These are phyloP conservation scores for Umbelopsis sp. DNA, from an alignment of 192 early-diverging fungal genomes.

Conservation along the genomic window DNA sequence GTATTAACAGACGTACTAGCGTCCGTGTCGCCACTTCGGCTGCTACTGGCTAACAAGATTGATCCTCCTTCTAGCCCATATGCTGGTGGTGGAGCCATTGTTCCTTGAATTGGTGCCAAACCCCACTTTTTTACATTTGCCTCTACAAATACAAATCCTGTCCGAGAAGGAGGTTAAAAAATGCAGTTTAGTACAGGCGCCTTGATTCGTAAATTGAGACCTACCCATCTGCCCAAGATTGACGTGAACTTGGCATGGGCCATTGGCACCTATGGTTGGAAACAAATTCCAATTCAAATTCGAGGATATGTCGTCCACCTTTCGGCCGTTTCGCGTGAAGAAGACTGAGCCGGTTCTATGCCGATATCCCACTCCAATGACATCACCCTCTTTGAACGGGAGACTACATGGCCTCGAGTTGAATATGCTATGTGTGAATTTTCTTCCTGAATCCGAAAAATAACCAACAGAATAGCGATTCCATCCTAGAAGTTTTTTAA, in stretches of 20 bases:
- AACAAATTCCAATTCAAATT: constrained; percentile 76
- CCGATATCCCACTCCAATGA: constrained; percentile 78
- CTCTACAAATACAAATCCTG: constrained; percentile 80
- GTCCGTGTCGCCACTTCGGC: not conserved
- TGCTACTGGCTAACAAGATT: constrained; percentile 49
- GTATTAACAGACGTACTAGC: not conserved
- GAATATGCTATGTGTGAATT: constrained; percentile 72
- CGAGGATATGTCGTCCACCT: constrained; percentile 68
- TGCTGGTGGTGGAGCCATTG: constrained; percentile 69
- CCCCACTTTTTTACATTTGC: constrained; percentile 86
- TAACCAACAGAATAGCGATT: constrained; percentile 76
- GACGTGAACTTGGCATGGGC: constrained; percentile 61
- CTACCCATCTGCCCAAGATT: constrained; percentile 71
- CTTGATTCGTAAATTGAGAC: not conserved
- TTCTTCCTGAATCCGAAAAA: constrained; percentile 65
- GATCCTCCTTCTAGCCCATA: constrained; percentile 74
- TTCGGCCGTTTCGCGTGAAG: constrained; percentile 77
- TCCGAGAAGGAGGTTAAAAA: not conserved
- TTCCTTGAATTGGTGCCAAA: constrained; percentile 70
- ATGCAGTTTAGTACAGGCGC: not conserved
- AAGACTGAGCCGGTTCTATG: constrained; percentile 74
- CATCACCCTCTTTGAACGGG: constrained; percentile 72
- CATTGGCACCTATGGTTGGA: constrained; percentile 61
- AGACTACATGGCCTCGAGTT: constrained; percentile 64
- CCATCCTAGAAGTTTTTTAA: constrained; percentile 55